Base-by-base conservation (phyloP, 208 protist genomes). In the Leishmania lainsoni region DNA sequence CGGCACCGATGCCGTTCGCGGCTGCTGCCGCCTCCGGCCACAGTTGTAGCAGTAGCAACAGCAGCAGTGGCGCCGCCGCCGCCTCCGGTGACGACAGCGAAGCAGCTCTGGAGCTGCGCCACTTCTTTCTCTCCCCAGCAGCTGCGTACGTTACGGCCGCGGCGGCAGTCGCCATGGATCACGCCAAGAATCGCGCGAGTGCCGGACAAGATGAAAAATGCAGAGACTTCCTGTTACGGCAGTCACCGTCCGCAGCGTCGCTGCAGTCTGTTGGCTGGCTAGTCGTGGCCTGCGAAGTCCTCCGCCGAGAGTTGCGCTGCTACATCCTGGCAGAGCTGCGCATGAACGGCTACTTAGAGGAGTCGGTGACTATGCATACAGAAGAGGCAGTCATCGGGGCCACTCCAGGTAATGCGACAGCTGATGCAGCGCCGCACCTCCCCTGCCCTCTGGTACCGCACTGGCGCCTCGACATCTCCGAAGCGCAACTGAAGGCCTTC, bases 271-370 rank as follows among this genome's bases (percentile, higher is more conserved):
- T 81, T 1, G 84, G 81, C 0, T 75, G 83, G n/a, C 83, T 91
- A 75, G 76, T 88, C 35, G 63, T 94, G 61, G 75, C 48, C 63
- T 85, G 81, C 45, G 91, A 94, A 68, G 79, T 92, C 22, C 75
- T 92, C 29, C 81, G 91, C 29, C 86, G 89, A 42, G 83, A 91
- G 74, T 73, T 94, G 66, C 65, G 71, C 61, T 29, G 66, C 22
- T 83, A 80, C 76, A 75, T 81, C 35, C 29, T 83, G 58, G 26
- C n/a, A 35, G 71, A 79, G 65, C 52, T 89, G 29, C 35, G 72
- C 8, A 17, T 74, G 54, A 39, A 56, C n/a, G 35, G 74, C 8
- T 80, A 48, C 73, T 56, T 87, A 9, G 72, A 78, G n/a, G 52
- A 54, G 65, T 6, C 39, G 16, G 29, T 52, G 74, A 17, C 22